Conservation (phyloP, 495 filamentous ascomycete genomes). For the Physcia stellaris region DNA sequence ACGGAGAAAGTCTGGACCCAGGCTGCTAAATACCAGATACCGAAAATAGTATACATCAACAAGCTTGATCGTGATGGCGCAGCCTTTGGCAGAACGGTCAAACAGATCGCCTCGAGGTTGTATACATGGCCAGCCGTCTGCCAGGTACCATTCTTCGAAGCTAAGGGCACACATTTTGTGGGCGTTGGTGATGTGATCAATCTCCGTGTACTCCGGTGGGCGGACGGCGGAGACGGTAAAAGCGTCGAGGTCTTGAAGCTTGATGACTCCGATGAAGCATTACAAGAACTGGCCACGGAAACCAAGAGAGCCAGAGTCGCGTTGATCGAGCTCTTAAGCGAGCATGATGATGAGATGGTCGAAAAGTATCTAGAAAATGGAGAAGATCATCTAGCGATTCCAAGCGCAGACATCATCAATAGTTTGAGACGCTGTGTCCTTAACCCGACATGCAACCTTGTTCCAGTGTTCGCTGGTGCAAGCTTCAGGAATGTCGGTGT, state of each 20-base stretch:
- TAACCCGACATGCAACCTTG: slow-evolving; percentile 44
- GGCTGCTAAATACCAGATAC: slow-evolving; percentile 72
- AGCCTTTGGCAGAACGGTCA: slow-evolving; percentile 73
- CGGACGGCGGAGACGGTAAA: slow-evolving; percentile 54
- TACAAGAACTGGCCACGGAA: slow-evolving; percentile 49
- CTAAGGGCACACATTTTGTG: slow-evolving; percentile 54
- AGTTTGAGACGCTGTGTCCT: slow-evolving; percentile 63
- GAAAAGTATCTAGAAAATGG: slow-evolving; percentile 67
- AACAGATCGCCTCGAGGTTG: slow-evolving; percentile 68
- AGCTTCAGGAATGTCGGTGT: slow-evolving; percentile 92
- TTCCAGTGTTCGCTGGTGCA: slow-evolving; percentile 83
- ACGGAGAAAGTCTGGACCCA: slow-evolving; percentile 96
- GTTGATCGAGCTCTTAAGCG: slow-evolving; percentile 71
- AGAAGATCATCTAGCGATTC: slow-evolving; percentile 56
- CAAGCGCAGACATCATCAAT: slow-evolving; percentile 47
- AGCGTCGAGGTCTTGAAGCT: slow-evolving; percentile 36
- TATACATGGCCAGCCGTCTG: slow-evolving; percentile 79
- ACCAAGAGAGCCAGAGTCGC: slow-evolving; percentile 60
- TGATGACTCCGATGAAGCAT: slow-evolving; percentile 34
- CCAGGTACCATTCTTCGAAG: slow-evolving; percentile 86
- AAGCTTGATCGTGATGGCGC: slow-evolving; percentile 94
- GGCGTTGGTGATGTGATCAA: slow-evolving; percentile 76
- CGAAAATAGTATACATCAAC: slow-evolving; percentile 80
- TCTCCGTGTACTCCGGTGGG: slow-evolving; percentile 38
- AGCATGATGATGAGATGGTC: slow-evolving; percentile 75